These are phyloP conservation scores for Teunomyces panamensis DNA, from an alignment of 805 yeast genomes.

Conservation along the genomic window DNA sequence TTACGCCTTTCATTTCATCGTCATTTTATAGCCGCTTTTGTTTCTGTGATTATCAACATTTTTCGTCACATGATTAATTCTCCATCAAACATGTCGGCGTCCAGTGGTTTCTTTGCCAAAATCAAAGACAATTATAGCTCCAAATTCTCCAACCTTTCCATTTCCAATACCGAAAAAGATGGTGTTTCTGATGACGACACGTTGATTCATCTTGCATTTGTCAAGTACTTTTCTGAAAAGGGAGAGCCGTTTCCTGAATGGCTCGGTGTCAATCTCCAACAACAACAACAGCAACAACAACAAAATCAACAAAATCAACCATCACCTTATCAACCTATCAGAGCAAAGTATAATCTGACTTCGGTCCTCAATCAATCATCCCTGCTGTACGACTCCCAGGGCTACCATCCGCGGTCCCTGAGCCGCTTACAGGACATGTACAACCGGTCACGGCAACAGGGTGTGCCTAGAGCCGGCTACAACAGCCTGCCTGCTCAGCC, in stretches of 20 bases:
- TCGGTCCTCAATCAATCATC: neutral
- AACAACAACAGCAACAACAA: conserved; percentile 8
- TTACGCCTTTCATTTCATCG: no score
- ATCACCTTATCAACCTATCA: conserved; percentile 13
- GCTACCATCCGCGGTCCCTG: conserved; percentile 30
- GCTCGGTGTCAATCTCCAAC: conserved; percentile 31
- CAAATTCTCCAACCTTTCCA: conserved; percentile 35
- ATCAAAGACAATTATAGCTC: conserved; percentile 36
- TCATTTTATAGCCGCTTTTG: no score
- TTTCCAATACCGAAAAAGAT: conserved; percentile 35
- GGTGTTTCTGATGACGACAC: conserved; percentile 38
- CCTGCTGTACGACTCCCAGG: conserved; percentile 4
- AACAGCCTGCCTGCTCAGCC: conserved; percentile 16
- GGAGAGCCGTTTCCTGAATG: conserved; percentile 41
- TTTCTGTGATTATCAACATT: no score
- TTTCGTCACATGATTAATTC: no score
- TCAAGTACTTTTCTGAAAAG: conserved; percentile 26
- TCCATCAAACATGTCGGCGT: neutral
- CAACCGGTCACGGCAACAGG: conserved; percentile 38
- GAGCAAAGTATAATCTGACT: conserved; percentile 1
- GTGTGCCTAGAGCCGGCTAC: conserved; percentile 32
- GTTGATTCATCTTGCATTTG: conserved; percentile 42
- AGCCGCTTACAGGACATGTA: conserved; percentile 40
- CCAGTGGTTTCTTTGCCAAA: conserved; percentile 25
- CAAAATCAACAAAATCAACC: conserved; percentile 6